Percentiles rank a stretch among this genome's conserved stretches.
Evolutionary conservation across 805 yeast species (phyloP).

Genomic region (Suhomyces tanzawaensis): DNA sequence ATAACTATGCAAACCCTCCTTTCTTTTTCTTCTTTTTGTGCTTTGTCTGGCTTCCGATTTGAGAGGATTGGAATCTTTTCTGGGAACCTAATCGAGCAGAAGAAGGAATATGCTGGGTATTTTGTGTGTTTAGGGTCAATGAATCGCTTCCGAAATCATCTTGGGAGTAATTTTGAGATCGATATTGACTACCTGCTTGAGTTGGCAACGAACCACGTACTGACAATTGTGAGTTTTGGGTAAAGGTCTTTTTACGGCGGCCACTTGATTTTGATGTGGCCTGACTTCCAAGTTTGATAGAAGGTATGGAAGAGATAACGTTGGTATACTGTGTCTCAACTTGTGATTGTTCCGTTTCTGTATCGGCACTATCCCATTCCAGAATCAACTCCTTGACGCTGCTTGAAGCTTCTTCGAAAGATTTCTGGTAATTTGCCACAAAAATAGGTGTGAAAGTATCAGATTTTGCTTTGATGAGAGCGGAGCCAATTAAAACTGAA

Average conservation of each 20-base stretch:
- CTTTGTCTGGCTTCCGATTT: slow-evolving; percentile 10
- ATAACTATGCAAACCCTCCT: slow-evolving; percentile 46
- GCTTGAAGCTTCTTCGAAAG: background rate
- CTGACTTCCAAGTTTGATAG: slow-evolving; percentile 2
- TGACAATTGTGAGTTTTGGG: background rate
- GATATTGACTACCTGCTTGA: background rate
- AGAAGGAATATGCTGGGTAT: background rate
- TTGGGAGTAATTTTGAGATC: background rate
- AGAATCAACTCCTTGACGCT: slow-evolving; percentile 1
- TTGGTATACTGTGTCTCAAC: background rate
- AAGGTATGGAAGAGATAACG: slow-evolving; percentile 1
- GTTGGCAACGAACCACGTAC: background rate
- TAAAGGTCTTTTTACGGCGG: too few species aligned
- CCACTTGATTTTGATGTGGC: background rate
- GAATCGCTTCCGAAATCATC: too few species aligned
- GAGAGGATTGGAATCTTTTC: slow-evolving; percentile 6
- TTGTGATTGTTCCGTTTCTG: background rate
- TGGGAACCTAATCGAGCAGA: slow-evolving; percentile 3
- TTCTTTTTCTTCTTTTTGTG: slow-evolving; percentile 43
- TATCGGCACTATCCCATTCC: background rate
- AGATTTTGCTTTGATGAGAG: slow-evolving; percentile 12
- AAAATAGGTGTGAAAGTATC: slow-evolving; percentile 1
- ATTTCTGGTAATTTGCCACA: slow-evolving; percentile 2
- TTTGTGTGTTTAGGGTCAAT: too few species aligned
- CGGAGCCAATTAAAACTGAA: slow-evolving; percentile 10